phyloP scores from a whole-genome alignment of 192 early-diverging fungal genomes.

The Mortierella claussenii region DNA sequence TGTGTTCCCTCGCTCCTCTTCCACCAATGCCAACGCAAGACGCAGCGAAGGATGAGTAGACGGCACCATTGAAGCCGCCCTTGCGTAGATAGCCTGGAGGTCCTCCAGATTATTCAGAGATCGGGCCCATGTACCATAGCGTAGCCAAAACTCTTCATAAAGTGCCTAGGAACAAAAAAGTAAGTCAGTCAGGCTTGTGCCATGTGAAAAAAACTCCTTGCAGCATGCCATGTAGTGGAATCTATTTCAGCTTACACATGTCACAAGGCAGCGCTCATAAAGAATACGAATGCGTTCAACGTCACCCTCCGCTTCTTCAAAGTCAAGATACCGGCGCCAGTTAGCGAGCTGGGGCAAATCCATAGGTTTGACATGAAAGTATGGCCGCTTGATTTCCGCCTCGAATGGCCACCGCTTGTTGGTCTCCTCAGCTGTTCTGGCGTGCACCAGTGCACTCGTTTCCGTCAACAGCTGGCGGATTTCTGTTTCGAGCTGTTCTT shows the following conservation, averaged over 20 bases:
- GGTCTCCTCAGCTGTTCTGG: slow-evolving; percentile 72
- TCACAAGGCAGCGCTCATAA: slow-evolving; percentile 79
- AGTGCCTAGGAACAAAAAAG: slow-evolving; percentile 59
- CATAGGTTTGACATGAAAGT: slow-evolving; percentile 84
- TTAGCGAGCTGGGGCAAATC: slow-evolving; percentile 74
- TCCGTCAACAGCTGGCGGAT: slow-evolving; percentile 69
- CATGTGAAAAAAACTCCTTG: background rate
- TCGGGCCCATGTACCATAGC: slow-evolving; percentile 71
- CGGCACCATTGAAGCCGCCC: slow-evolving; percentile 67
- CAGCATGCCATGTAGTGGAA: background rate
- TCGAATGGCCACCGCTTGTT: slow-evolving; percentile 83
- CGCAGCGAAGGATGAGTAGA: slow-evolving; percentile 65
- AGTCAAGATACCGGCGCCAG: slow-evolving; percentile 80
- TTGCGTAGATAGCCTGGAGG: slow-evolving; percentile 59
- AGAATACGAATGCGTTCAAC: slow-evolving; percentile 66
- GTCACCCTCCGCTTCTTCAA: slow-evolving; percentile 72
- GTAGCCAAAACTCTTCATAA: slow-evolving; percentile 83
- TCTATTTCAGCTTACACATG: slow-evolving; percentile 66
- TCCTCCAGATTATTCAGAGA: slow-evolving; percentile 58
- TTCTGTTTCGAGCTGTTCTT: slow-evolving; percentile 61
- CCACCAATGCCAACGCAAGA: slow-evolving; percentile 67
- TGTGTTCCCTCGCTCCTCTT: slow-evolving; percentile 69
- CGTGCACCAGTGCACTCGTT: slow-evolving; percentile 66
- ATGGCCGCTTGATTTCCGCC: slow-evolving; percentile 79
- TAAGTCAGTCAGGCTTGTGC: background rate